phyloP scores from a whole-genome alignment of 768 basidiomycete genomes.

The Naganishia randhawae region DNA sequence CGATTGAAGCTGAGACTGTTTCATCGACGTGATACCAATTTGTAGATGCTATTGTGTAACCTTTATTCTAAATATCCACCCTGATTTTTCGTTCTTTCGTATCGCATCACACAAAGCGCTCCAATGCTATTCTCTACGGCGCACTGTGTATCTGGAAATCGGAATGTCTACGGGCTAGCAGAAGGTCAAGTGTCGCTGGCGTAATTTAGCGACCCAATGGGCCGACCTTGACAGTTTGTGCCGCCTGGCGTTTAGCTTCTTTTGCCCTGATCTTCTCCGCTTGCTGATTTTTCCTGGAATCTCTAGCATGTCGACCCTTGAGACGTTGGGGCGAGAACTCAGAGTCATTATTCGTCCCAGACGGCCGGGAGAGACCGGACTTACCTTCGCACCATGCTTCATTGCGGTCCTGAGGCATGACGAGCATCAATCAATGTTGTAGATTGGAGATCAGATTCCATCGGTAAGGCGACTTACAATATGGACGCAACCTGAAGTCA shows the following conservation, averaged over 20 bases:
- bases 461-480: conserved; percentile 9
- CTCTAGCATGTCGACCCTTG: conserved; percentile 9
- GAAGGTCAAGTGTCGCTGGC: not conserved
- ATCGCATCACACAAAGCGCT: too few relatives aligned
- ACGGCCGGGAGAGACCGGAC: not conserved
- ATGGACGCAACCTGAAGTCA: not conserved
- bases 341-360: not conserved
- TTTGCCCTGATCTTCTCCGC: not conserved
- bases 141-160: not conserved
- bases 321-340: not conserved
- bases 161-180: not conserved
- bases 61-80: too few relatives aligned
- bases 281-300: not conserved
- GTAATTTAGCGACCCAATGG: not conserved
- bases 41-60: not conserved
- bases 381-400: conserved; percentile 27
- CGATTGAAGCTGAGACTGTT: not conserved
- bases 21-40: not conserved
- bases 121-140: not conserved
- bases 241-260: conserved; percentile 2
- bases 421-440: not conserved
- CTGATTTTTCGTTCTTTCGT: too few relatives aligned
- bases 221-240: not conserved
- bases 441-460: not conserved
- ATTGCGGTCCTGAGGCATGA: conserved; percentile 23